Evolutionary conservation across 2,329 filamentous ascomycete species (phyloP).

Genomic region (Macrophomina phaseolina): DNA sequence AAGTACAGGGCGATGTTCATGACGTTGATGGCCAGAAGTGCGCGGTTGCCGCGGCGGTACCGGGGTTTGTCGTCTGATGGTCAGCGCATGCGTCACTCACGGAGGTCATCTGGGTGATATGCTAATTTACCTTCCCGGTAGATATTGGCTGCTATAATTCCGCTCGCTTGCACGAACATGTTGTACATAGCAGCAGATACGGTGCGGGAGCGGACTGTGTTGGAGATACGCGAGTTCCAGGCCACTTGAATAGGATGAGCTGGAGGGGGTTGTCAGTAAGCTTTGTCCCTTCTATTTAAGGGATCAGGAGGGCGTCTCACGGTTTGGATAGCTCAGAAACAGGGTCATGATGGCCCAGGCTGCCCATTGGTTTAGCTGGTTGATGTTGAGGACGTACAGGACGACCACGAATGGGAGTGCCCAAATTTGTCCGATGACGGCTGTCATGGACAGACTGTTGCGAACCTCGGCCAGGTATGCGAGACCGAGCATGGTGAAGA

Average conservation of each 20-base stretch:
- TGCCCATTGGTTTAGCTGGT: slow-evolving; percentile 48
- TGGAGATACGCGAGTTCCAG: slow-evolving; percentile 47
- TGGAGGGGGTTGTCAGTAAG: slow-evolving; percentile 33
- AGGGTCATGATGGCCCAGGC: slow-evolving; percentile 51
- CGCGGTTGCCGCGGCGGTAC: slow-evolving; percentile 34
- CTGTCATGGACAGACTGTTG: slow-evolving; percentile 30
- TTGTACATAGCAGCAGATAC: slow-evolving; percentile 37
- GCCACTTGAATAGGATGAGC: slow-evolving; percentile 54
- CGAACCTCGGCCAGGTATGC: slow-evolving; percentile 33
- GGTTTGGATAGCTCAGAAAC: slow-evolving; percentile 48
- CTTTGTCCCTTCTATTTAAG: slow-evolving; percentile 30
- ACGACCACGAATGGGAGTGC: slow-evolving; percentile 33
- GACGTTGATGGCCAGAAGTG: slow-evolving; percentile 38
- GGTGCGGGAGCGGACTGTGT: slow-evolving; percentile 31
- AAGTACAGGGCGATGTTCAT: slow-evolving; percentile 40
- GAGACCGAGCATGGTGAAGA: slow-evolving; percentile 31
- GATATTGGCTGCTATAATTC: slow-evolving; percentile 37
- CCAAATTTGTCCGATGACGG: slow-evolving; percentile 33
- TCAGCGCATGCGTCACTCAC: background rate
- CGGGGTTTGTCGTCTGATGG: slow-evolving; percentile 33
- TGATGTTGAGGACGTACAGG: slow-evolving; percentile 40
- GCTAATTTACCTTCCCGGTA: slow-evolving; percentile 30
- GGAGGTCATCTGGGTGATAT: background rate
- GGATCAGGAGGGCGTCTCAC: background rate
- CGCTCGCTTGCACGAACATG: slow-evolving; percentile 37